Percentiles rank a stretch among this genome's conserved stretches.
Evolutionary conservation across 257 asterid genomes (phyloP).

Genomic region (Petrea volubilis): DNA sequence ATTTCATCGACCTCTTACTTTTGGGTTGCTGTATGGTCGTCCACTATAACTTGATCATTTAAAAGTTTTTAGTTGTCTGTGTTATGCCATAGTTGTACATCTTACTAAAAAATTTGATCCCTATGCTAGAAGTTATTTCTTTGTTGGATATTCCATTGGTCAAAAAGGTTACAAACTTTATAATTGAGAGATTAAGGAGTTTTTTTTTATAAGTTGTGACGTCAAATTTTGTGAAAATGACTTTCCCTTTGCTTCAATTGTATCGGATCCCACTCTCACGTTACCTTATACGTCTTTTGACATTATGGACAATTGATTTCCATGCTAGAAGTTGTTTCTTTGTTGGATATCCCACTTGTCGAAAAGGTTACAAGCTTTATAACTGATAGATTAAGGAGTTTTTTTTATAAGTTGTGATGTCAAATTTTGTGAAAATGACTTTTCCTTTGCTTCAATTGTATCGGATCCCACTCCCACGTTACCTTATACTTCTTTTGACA

Average conservation of each 20-base stretch:
- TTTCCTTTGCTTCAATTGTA: not conserved
- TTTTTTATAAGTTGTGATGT: not conserved
- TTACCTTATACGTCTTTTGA: not conserved
- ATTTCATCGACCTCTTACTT: not conserved
- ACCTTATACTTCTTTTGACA: not conserved
- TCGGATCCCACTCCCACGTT: not conserved
- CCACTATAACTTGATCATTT: constrained; percentile 1
- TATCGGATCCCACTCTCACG: not conserved
- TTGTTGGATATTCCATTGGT: not conserved
- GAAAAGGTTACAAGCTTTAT: constrained; percentile 9
- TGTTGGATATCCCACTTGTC: not conserved
- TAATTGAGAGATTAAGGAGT: not conserved
- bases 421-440: not conserved
- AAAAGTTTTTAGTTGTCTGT: constrained; percentile 10
- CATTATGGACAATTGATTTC: not conserved
- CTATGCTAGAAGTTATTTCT: not conserved
- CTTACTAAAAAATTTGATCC: constrained; percentile 1
- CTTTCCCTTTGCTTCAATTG: not conserved
- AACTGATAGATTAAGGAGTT: not conserved
- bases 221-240: not conserved
- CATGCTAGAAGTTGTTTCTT: not conserved
- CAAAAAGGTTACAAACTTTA: constrained; percentile 11
- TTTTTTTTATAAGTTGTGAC: not conserved
- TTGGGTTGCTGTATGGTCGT: not conserved
- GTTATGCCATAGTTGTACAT: constrained; percentile 13